Evolutionary conservation across 805 yeast species (phyloP).

Genomic region (Candida silvicultrix): DNA sequence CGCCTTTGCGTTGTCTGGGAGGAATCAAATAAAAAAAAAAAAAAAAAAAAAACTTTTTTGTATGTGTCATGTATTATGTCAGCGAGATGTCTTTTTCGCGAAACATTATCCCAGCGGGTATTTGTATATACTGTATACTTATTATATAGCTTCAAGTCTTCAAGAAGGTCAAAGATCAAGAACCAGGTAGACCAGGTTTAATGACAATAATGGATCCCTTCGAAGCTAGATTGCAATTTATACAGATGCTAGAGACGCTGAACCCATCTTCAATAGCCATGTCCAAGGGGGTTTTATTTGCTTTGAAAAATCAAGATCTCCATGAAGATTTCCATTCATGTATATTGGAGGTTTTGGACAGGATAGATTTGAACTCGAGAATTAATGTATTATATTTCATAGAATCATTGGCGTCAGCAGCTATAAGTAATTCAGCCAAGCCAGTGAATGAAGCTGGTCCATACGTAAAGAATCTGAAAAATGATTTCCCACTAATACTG

Average conservation of each 20-base stretch:
- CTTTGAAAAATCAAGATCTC: constrained; percentile 48
- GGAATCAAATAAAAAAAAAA: neutral
- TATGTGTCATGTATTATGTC: neutral
- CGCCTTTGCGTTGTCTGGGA: neutral
- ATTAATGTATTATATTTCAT: constrained; percentile 65
- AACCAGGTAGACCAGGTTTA: neutral
- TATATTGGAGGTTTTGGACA: constrained; percentile 51
- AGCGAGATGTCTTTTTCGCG: neutral
- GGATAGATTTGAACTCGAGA: constrained; percentile 51
- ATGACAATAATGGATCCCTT: constrained; percentile 67
- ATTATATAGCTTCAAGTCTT: too few species aligned
- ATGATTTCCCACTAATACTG: constrained; percentile 28
- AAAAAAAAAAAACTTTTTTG: neutral
- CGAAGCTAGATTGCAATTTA: constrained; percentile 74
- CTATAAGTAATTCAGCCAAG: constrained; percentile 9
- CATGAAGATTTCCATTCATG: constrained; percentile 67
- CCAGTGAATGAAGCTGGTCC: constrained; percentile 8
- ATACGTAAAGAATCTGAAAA: constrained; percentile 20
- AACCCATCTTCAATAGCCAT: constrained; percentile 57
- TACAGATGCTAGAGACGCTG: constrained; percentile 55
- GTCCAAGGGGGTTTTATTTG: constrained; percentile 27
- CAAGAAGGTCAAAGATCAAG: too few species aligned
- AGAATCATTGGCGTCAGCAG: constrained; percentile 47
- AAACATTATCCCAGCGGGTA: too few species aligned
- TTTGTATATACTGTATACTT: too few species aligned